Percentiles rank a stretch among this genome's conserved stretches.
phyloP scores from a whole-genome alignment of 441 rosid genomes.

The Euphorbia celastroides region DNA sequence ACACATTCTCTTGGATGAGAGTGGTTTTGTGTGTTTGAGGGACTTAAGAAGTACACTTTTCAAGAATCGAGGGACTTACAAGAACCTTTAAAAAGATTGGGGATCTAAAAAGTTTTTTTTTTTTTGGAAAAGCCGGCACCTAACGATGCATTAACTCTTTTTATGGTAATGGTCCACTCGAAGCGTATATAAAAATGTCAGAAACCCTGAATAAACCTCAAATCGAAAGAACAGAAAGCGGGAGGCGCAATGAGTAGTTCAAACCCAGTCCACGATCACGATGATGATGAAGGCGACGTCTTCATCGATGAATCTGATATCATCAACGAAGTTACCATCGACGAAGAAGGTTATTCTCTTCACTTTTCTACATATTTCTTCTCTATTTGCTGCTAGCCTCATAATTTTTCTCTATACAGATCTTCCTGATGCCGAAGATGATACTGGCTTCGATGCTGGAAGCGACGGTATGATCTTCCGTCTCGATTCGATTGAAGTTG shows the following conservation, averaged over 20 bases:
- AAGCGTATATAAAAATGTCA: background rate
- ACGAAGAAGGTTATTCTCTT: slow-evolving; percentile 52
- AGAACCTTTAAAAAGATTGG: too few relatives aligned
- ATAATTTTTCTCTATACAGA: slow-evolving; percentile 28
- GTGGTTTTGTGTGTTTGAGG: too few relatives aligned
- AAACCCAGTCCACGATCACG: slow-evolving; percentile 18
- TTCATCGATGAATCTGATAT: slow-evolving; percentile 76
- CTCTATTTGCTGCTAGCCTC: background rate
- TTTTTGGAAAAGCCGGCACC: too few relatives aligned
- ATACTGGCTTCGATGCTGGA: slow-evolving; percentile 34
- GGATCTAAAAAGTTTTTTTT: too few relatives aligned
- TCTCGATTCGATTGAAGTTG: background rate
- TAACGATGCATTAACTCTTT: too few relatives aligned
- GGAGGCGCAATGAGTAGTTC: slow-evolving; percentile 24
- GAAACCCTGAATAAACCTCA: slow-evolving; percentile 9
- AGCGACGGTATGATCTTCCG: slow-evolving; percentile 22
- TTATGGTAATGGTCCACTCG: too few relatives aligned
- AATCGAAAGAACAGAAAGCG: background rate
- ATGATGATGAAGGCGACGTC: slow-evolving; percentile 58
- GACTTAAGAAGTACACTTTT: too few relatives aligned
- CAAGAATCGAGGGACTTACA: too few relatives aligned
- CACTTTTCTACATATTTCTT: background rate
- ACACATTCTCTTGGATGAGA: too few relatives aligned
- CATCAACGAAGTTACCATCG: slow-evolving; percentile 54
- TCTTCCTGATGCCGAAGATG: slow-evolving; percentile 65